Evolutionary conservation across 306 rosid species (phyloP), one percentile per base, ranked within the genome.

Genomic region (Fragaria ananassa): DNA sequence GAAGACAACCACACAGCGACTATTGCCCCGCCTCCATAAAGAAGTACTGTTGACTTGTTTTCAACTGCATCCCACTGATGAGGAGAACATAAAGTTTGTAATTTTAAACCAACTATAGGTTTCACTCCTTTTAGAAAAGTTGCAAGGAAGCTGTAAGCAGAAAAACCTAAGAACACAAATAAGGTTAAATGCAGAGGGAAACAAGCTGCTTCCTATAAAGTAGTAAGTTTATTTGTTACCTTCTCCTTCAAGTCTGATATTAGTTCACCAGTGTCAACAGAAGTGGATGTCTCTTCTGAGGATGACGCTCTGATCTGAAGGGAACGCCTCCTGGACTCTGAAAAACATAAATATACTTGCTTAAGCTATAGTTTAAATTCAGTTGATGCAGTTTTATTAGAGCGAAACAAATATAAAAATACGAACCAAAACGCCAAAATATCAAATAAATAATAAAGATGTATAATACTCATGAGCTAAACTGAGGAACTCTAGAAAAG

Each of bases 51-150:
- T 63, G 98, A 85, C 88, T 96, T 96, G 93, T 96, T 96, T 86
- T 96, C 98, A 86, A 96, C 81, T 74, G 87, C 96, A 75, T 96
- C 98, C 99, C 99, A 96, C 99, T 96, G 84, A 79, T 46, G 42
- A 81, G 31, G 21, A 70, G 27, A 44, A 64, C 51, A 46, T 34
- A 31, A 6, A 58, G 64, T 18, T 29, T 27, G 75, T 80, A 10
- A 45, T 18, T 63, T 62, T 21, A 81, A 70, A 21, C 44, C 18
- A 73, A 27, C 19, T n/a, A 51, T 8, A 46, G 68, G 37, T 35
- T 74, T 29, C 27, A 34, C 71, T 60, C 35, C 13, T 31, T 35
- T 21, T 18, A 47, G 68, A 57, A 19, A 57, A 60, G 70, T 37
- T 12, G 12, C 21, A 46, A 56, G 17, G 44, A 23, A 56, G 53